Conservation (phyloP, 768 basidiomycete species). For the Boletus tomentosulus region DNA sequence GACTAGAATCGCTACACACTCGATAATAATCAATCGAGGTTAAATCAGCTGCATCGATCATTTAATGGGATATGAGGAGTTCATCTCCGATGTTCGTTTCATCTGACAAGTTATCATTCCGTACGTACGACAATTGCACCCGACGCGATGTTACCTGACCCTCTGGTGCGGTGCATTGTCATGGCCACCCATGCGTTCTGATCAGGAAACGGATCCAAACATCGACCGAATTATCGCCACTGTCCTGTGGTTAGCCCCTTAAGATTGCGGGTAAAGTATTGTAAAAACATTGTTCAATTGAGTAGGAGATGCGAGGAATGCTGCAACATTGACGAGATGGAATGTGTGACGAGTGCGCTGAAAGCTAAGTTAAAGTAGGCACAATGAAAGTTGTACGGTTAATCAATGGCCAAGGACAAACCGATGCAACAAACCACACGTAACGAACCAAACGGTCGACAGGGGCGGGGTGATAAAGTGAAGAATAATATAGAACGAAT, state of each 20-base stretch:
- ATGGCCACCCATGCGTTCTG: slow-evolving; percentile 11
- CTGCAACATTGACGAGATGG: slow-evolving; percentile 44
- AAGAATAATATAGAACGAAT: slow-evolving; percentile 79
- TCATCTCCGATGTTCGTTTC: background rate
- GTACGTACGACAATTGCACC: background rate
- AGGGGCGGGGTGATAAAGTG: slow-evolving; percentile 57
- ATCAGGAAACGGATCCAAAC: slow-evolving; percentile 9
- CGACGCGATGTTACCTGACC: background rate
- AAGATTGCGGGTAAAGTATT: slow-evolving; percentile 30
- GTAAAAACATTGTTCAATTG: slow-evolving; percentile 39
- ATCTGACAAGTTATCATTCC: background rate
- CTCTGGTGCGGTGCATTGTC: slow-evolving; percentile 13
- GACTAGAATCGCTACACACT: no score
- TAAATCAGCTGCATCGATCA: background rate
- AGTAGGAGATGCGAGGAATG: slow-evolving; percentile 37
- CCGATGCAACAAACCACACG: slow-evolving; percentile 33
- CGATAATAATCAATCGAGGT: no score
- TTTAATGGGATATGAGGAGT: background rate
- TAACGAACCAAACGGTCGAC: slow-evolving; percentile 35
- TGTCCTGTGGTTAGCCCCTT: slow-evolving; percentile 29
- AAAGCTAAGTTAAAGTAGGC: slow-evolving; percentile 32
- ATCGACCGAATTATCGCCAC: slow-evolving; percentile 4
- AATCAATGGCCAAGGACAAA: slow-evolving; percentile 22
- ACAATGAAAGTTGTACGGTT: slow-evolving; percentile 28
- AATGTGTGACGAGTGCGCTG: slow-evolving; percentile 27